A percentile compares a stretch with the other conserved stretches of the same genome.
These are phyloP conservation scores for Thymus quinquecostatus DNA, from an alignment of 257 asterid species.

Conservation along the genomic window DNA sequence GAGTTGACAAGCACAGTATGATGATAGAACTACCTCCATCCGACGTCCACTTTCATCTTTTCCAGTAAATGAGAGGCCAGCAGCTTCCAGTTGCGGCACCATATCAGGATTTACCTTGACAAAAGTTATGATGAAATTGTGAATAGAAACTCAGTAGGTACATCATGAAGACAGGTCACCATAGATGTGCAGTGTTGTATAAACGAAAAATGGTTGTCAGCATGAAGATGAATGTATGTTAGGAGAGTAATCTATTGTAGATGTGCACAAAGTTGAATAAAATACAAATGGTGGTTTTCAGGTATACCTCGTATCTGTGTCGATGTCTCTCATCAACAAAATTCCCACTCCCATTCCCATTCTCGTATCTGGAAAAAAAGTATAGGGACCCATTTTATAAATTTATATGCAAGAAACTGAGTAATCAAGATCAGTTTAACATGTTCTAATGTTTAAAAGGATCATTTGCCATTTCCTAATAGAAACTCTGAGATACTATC, in stretches of 20 bases:
- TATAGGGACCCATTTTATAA: conserved; percentile 20
- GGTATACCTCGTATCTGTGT: conserved; percentile 89
- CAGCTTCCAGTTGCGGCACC: conserved; percentile 66
- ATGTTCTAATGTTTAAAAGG: neutral
- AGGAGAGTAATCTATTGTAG: conserved; percentile 12
- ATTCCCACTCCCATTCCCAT: conserved; percentile 51
- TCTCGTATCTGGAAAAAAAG: conserved; percentile 56
- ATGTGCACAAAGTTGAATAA: conserved; percentile 8
- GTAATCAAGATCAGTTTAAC: neutral
- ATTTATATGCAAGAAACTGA: neutral
- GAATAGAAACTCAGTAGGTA: conserved; percentile 19
- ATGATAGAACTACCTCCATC: conserved; percentile 62
- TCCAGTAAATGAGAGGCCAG: conserved; percentile 70
- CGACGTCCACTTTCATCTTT: conserved; percentile 77
- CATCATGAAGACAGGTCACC: conserved; percentile 12
- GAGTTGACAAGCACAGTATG: neutral
- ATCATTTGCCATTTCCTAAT: neutral
- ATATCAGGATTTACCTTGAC: conserved; percentile 77
- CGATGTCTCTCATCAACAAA: conserved; percentile 93
- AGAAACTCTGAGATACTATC: conserved; percentile 7
- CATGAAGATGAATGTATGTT: conserved; percentile 2
- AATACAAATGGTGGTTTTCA: conserved; percentile 29
- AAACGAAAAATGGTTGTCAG: neutral
- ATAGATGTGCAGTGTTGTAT: conserved; percentile 11
- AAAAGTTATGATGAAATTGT: conserved; percentile 22